phyloP scores from a whole-genome alignment of 179 eudicot genomes.

The Sideroxylon spinosum region DNA sequence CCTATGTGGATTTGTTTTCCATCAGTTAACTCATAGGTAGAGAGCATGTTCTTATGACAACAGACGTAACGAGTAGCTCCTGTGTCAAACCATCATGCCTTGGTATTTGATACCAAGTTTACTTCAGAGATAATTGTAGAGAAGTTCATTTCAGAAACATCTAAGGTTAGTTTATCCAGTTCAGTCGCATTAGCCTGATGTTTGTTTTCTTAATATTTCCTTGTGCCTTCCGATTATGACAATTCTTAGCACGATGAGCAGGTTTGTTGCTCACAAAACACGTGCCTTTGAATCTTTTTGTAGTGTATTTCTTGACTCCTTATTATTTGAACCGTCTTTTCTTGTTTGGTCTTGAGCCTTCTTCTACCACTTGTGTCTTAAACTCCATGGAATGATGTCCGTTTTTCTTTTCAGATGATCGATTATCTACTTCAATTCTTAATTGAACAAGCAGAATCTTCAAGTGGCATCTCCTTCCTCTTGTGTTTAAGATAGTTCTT shows the following conservation, averaged over 20 bases:
- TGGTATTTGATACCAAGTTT: not conserved
- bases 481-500: not conserved
- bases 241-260: not conserved
- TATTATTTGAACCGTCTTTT: not conserved
- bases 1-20: not conserved
- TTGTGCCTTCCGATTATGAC: not conserved
- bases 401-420: not conserved
- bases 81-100: not conserved
- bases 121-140: not conserved
- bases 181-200: not conserved
- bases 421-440: not conserved
- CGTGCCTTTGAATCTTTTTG: too few relatives aligned
- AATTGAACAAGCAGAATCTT: not conserved
- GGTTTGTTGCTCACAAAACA: not conserved
- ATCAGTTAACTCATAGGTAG: not conserved
- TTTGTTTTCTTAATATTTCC: not conserved
- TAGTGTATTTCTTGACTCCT: not conserved
- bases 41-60: not conserved
- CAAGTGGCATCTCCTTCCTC: not conserved
- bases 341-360: not conserved
- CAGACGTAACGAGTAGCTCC: slow-evolving; percentile 5
- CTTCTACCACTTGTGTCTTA: not conserved
- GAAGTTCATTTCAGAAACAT: too few relatives aligned
- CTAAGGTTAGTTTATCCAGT: not conserved
- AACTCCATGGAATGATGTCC: not conserved